Base-by-base conservation (phyloP, 768 basidiomycete genomes). In the Mycena kentingensis region DNA sequence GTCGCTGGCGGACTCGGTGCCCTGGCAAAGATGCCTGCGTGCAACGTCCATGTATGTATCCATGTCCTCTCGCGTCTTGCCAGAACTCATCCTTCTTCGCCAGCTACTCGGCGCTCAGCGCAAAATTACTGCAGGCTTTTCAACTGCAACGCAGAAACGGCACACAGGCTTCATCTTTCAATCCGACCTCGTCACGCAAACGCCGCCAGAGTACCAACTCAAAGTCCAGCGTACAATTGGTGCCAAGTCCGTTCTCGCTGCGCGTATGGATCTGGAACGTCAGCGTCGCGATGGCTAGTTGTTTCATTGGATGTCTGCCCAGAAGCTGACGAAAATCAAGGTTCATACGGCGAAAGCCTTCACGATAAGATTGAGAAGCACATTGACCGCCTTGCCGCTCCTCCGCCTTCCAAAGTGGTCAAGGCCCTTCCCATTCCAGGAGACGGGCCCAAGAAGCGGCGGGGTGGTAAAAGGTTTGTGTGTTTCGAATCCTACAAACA, bases 91-190 rank as follows among this genome's bases (percentile, higher is more conserved):
- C 47, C 34, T 8, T 2, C 1, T 13, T 27, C 37, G 50, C 2
- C 63, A 96, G 93, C 83, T 98, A 18, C 86, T 98, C 22, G 97
- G 97, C 31, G 94, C 95, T 1, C 89, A 94, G 69, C 88, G 81
- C 68, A 96, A 96, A 71, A 86, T 91, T n/a, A 78, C 92, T 0
- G 85, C 93, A 1, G 96, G 96, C 1, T 92, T 98, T 64, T 98
- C 95, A 5, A 82, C 92, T 0, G 85, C 77, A 1, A 87, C 88
- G 2, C 93, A 96, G 64, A 83, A 85, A 39, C 84, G 93, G 21
- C 96, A 98, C 65, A 98, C 95, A 0, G 97, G 97, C 10, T 99
- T 98, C 74, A 84, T 98, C 54, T 98, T 89, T 74, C 95, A 98
- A 64, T 93, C 88, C 15, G 93, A 93, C 5, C 70, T 98, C 16